Evolutionary conservation across 306 rosid species (phyloP), one percentile per base, ranked within the genome.

Genomic region (Ammopiptanthus mongolicus): DNA sequence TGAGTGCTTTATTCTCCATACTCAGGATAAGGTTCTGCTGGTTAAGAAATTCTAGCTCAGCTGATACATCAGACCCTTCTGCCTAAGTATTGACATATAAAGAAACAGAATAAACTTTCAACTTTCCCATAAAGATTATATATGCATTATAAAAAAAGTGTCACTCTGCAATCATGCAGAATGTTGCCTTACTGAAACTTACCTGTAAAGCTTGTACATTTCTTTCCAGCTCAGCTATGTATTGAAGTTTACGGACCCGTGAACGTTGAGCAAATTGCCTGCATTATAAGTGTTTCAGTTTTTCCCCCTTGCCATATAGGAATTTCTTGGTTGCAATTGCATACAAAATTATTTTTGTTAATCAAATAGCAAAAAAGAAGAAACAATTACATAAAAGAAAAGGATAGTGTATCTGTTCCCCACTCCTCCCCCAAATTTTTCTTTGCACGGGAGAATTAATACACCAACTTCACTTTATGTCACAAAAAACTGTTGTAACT

Each of bases 211-310:
- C 92, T 80, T 96, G 98, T 41, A 96, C 98, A 73, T 90, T 96
- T 80, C 96, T 96, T 85, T 96, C 99, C 80, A 96, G 89, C 87
- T 96, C 99, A 65, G 99, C 97, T 65, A 96, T 96, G 87, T 92
- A 96, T 77, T 96, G 99, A 84, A 92, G 97, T 79, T 96, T 96
- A 47, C 99, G 93, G 55, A 92, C 99, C 74, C 99, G 88, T 42
- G 99, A 96, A 8, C 99, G 97, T 82, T 96, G 99, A 71, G 99
- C 99, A 80, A 92, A 92, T 88, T 96, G 98, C 91, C 99, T 96
- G 89, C 80, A 90, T 53, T 46, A 67, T 13, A 36, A 78, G 63
- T 71, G 68, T 56, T 80, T 76, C 82, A 84, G 44, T 69, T 52
- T 60, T 36, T 5, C 51, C n/a, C 13, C 76, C 37, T 21, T 39